A percentile compares a stretch with the other conserved stretches of the same genome.
phyloP scores from a whole-genome alignment of 2,329 filamentous ascomycete genomes.

The Colletotrichum noveboracense region DNA sequence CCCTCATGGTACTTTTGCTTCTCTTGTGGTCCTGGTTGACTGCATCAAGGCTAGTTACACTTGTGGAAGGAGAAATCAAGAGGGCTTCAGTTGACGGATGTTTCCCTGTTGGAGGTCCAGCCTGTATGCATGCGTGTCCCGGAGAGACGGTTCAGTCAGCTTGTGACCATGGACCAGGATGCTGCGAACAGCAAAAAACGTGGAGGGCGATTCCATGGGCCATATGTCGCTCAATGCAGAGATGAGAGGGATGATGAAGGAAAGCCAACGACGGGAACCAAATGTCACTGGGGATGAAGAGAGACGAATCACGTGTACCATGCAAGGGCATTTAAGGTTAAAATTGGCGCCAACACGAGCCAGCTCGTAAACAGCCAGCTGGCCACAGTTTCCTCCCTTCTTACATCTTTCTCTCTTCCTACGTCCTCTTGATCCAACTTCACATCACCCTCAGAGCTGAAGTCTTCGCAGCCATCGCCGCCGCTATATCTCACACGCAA shows the following conservation, averaged over 20 bases:
- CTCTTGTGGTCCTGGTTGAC: not conserved
- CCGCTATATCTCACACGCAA: not conserved
- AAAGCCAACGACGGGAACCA: not conserved
- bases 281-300: not conserved
- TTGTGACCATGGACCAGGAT: not conserved
- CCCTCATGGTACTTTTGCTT: not conserved
- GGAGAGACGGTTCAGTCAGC: not conserved
- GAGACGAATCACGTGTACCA: not conserved
- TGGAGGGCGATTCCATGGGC: not conserved
- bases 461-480: not conserved
- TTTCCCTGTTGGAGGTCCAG: not conserved
- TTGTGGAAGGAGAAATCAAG: not conserved
- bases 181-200: not conserved
- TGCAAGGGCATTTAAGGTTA: constrained; percentile 9
- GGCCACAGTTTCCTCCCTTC: not conserved
- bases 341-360: not conserved
- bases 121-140: not conserved
- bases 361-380: not conserved
- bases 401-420: not conserved
- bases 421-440: not conserved
- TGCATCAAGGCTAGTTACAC: not conserved
- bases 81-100: not conserved
- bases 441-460: not conserved
- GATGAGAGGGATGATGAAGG: not conserved
- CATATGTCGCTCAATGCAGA: not conserved